Percentiles rank a stretch among this genome's conserved stretches.
Evolutionary conservation across 2,329 filamentous ascomycete genomes (phyloP).

Genomic region (Zymoseptoria tritici): DNA sequence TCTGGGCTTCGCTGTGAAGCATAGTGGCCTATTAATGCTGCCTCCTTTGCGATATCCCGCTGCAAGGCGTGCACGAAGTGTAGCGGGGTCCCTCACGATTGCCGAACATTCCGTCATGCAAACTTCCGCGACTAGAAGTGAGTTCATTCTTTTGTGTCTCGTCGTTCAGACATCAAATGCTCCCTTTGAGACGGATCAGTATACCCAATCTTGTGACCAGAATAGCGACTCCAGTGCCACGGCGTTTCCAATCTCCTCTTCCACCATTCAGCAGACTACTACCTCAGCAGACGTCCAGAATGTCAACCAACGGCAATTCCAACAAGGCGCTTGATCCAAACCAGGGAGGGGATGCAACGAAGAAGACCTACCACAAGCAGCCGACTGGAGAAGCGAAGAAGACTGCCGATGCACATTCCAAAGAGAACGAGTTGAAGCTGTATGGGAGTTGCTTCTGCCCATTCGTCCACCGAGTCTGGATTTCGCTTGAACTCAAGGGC

Average conservation of each 20-base stretch:
- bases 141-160: neutral
- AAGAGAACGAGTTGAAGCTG: conserved; percentile 64
- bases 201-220: neutral
- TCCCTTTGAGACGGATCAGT: neutral
- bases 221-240: neutral
- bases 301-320: conserved; percentile 9
- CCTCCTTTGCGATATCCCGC: neutral
- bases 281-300: neutral
- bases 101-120: neutral
- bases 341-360: conserved; percentile 41
- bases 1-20: neutral
- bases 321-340: conserved; percentile 35
- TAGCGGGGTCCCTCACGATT: neutral
- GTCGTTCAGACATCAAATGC: neutral
- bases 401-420: conserved; percentile 64
- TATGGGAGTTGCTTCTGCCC: conserved; percentile 82
- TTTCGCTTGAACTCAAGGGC: conserved; percentile 72
- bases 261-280: neutral
- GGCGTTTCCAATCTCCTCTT: neutral
- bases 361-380: conserved; percentile 64
- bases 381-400: conserved; percentile 62
- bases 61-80: neutral
- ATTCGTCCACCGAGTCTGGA: conserved; percentile 84
- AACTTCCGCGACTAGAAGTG: neutral
- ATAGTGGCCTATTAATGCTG: neutral